Conservation (phyloP, 2,329 filamentous ascomycete genomes). For the Aphanocladium album region DNA sequence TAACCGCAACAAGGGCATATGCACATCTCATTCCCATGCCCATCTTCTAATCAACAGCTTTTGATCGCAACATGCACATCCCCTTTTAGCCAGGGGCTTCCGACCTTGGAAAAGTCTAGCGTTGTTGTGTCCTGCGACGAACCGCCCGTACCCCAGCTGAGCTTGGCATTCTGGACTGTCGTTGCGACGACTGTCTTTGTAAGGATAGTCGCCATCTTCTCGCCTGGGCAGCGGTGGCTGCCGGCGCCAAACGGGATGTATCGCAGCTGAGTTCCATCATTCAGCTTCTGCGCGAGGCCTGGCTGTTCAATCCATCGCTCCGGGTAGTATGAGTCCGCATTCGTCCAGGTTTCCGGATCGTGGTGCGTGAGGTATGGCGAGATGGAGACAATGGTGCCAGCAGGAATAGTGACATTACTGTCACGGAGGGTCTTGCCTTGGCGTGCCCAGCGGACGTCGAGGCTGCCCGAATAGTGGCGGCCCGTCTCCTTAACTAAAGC, state of each 20-base stretch:
- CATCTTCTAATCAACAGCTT: background rate
- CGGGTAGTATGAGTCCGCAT: slow-evolving; percentile 16
- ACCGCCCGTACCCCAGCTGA: slow-evolving; percentile 13
- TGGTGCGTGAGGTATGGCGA: slow-evolving; percentile 15
- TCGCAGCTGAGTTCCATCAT: background rate
- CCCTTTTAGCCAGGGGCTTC: slow-evolving; percentile 15
- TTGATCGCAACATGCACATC: slow-evolving; percentile 10
- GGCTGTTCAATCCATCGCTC: slow-evolving; percentile 16
- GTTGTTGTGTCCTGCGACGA: background rate
- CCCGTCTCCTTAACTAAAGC: slow-evolving; percentile 19
- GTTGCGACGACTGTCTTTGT: slow-evolving; percentile 12
- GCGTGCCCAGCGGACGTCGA: slow-evolving; percentile 5
- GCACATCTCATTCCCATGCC: background rate
- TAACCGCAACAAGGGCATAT: no score
- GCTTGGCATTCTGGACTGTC: slow-evolving; percentile 17
- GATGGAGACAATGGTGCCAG: slow-evolving; percentile 16
- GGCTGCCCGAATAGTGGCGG: slow-evolving; percentile 16
- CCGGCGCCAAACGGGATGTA: slow-evolving; percentile 9
- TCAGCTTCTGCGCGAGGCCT: slow-evolving; percentile 9
- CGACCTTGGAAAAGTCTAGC: slow-evolving; percentile 17
- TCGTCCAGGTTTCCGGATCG: slow-evolving; percentile 13
- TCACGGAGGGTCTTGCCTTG: slow-evolving; percentile 7
- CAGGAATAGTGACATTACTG: slow-evolving; percentile 7
- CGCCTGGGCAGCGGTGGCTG: slow-evolving; percentile 11
- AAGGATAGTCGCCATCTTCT: slow-evolving; percentile 15